Conservation (phyloP, 352 stramenopile species). For the Halophytophthora polymorphica region DNA sequence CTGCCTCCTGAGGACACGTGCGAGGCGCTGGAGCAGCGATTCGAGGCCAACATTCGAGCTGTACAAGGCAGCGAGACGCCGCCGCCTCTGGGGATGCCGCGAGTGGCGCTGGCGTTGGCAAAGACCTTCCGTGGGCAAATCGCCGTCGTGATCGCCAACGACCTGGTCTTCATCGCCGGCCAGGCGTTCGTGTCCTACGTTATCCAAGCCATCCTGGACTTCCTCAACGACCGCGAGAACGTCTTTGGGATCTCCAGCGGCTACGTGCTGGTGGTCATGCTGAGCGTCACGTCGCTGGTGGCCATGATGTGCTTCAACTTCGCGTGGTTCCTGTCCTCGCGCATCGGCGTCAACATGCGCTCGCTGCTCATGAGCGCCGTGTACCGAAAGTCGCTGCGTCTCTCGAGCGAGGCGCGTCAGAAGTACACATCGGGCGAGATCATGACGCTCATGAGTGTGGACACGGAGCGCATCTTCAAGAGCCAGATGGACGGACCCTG, state of each 20-base stretch:
- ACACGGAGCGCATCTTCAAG: slow-evolving; percentile 42
- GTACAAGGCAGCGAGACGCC: slow-evolving; percentile 5
- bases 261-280: slow-evolving; percentile 20
- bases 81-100: slow-evolving; percentile 11
- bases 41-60: slow-evolving; percentile 14
- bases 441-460: slow-evolving; percentile 37
- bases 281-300: slow-evolving; percentile 29
- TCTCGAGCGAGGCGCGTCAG: slow-evolving; percentile 37
- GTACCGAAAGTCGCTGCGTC: slow-evolving; percentile 57
- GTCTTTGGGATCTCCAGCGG: slow-evolving; percentile 17
- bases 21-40: slow-evolving; percentile 12
- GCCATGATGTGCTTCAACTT: slow-evolving; percentile 39
- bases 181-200: slow-evolving; percentile 18
- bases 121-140: slow-evolving; percentile 19
- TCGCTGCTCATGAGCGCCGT: slow-evolving; percentile 39
- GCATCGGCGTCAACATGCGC: slow-evolving; percentile 44
- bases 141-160: slow-evolving; percentile 13
- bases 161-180: slow-evolving; percentile 20
- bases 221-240: slow-evolving; percentile 23
- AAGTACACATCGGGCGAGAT: slow-evolving; percentile 38
- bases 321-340: slow-evolving; percentile 40
- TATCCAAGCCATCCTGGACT: slow-evolving; percentile 19
- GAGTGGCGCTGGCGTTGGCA: slow-evolving; percentile 14
- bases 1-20: slow-evolving; percentile 22
- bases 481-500: slow-evolving; percentile 44